Percentiles rank a stretch among this genome's conserved stretches.
Evolutionary conservation across 2,329 filamentous ascomycete species (phyloP).

Genomic region (Leptoxyphium fumago): DNA sequence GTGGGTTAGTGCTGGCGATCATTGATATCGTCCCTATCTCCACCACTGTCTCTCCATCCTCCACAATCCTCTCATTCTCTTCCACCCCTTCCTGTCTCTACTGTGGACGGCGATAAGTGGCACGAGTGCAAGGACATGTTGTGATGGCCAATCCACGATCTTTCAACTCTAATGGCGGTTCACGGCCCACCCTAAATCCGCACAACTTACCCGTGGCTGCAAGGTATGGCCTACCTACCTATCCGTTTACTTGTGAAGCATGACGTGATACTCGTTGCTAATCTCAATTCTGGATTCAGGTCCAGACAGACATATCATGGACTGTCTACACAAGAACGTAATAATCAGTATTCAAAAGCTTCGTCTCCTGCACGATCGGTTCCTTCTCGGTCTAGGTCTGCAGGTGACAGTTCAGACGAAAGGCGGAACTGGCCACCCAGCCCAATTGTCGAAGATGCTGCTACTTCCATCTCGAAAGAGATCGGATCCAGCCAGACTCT

Average conservation of each 20-base stretch:
- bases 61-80: background rate
- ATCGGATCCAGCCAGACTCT: slow-evolving; percentile 26
- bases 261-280: no score
- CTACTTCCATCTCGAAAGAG: slow-evolving; percentile 47
- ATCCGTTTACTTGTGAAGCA: no score
- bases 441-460: slow-evolving; percentile 57
- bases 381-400: background rate
- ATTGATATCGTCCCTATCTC: background rate
- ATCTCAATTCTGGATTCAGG: no score
- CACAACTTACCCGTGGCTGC: no score
- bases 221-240: no score
- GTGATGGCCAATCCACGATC: slow-evolving; percentile 6
- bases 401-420: slow-evolving; percentile 9
- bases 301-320: no score
- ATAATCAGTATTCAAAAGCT: no score
- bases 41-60: background rate
- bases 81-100: background rate
- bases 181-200: no score
- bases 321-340: no score
- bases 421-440: slow-evolving; percentile 38
- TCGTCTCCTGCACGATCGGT: no score
- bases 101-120: background rate
- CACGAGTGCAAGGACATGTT: no score
- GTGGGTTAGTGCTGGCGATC: background rate
- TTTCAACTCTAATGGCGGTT: no score